Base-by-base conservation (phyloP, 2,329 filamentous ascomycete genomes). In the Ascochyta clinopodiicola region DNA sequence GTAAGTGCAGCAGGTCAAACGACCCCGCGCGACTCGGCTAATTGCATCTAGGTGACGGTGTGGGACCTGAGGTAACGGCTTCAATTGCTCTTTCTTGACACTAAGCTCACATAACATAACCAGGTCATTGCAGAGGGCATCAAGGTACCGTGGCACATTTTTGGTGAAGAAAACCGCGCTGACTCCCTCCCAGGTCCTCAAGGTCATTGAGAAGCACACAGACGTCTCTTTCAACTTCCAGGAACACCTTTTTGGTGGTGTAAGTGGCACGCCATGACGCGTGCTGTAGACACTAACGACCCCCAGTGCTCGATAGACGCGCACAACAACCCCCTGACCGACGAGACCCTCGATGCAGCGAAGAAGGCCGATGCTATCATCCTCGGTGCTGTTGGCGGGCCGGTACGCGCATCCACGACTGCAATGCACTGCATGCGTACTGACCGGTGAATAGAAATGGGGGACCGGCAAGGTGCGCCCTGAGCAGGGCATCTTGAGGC, bases 321-420 rank as follows among this genome's bases (percentile, higher is more conserved):
- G 17, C 86, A 87, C 71, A 91, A 91, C 67, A 84, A 80, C 27
- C 88, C 94, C 27, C 82, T 98, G 59, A 96, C 92, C 48, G 88
- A 95, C 67, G 86, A 89, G 69, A 91, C 92, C 59, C 89, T 98
- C 67, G 80, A 80, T 13, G 92, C 92, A 32, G 92, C 92, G 64
- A 93, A 96, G 78, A 81, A 84, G 46, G 92, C 93, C 61, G 90
- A 96, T 77, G 94, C 93, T 35, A 89, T 98, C 57, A 87, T 98
- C 56, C 87, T 98, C 50, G 94, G 93, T 65, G 92, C 94, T 66
- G 96, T 98, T 71, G 94, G 94, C 66, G 94, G 94, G n/a, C 94
- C 95, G 32, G 84, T 86, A 83, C 48, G 80, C 71, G 34, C 29
- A 51, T 17, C n/a, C 35, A 40, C 36, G 21, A 47, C 37, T 42